Base-by-base conservation (phyloP, 257 asterid genomes). In the Capsicum baccatum region DNA sequence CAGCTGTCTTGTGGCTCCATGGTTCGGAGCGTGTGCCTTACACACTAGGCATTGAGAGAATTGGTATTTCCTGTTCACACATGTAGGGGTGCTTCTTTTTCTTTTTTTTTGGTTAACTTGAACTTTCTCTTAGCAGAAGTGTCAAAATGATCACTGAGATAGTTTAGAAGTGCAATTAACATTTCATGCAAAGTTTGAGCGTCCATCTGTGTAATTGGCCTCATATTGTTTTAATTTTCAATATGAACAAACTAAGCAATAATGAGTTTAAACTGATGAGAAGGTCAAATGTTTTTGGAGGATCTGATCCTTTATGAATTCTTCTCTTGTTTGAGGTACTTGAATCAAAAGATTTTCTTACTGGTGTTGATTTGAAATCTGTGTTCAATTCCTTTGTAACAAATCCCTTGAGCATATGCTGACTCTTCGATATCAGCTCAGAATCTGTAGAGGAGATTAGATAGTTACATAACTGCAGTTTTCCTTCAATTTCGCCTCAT, bases 301-400 rank as follows among this genome's bases (percentile, higher is more conserved):
- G 98, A 81, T 94, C 97, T 3, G 97, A 91, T 19, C 97, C 94
- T 79, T 89, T 86, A 33, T 87, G 85, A 50, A 92, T 94, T 83
- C 86, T 90, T 87, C 96, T 82, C 76, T 92, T 90, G 89, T 95
- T 92, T 17, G 93, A 87, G 60, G 81, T 84, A 80, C 87, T 87
- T 26, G 90, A 89, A 87, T 90, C 93, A 60, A 82, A 69, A 12
- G 79, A 48, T 64, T 59, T 73, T 19, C 79, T 83, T 37, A 39
- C 79, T 47, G 70, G 68, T 8, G 86, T 70, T 15, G 86, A 48
- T 79, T 83, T 87, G 84, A 50, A 86, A 59, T 78, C 79, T 37
- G 90, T 54, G 48, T 86, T 84, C 74, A 88, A 58, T 71, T 50
- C 87, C 85, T 79, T 83, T 39, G 56, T 73, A 60, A 83, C 86